A percentile compares a stretch with the other conserved stretches of the same genome.
These are phyloP conservation scores for Citrullus colocynthis DNA, from an alignment of 306 rosid species.

Conservation along the genomic window DNA sequence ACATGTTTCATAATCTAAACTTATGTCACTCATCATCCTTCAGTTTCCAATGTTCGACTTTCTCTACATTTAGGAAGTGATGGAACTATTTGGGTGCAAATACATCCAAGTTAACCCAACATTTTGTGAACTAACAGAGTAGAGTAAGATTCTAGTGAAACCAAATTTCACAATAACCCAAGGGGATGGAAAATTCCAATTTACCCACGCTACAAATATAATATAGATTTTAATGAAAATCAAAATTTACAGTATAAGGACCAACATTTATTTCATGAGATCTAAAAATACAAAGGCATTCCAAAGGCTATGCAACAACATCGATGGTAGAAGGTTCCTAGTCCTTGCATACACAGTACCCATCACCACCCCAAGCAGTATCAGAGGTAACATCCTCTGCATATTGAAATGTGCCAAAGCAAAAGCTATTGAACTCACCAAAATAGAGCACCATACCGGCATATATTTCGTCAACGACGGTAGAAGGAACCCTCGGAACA, in stretches of 20 bases:
- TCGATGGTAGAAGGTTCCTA: constrained; percentile 77
- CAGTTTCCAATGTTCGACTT: background rate
- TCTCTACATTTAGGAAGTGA: background rate
- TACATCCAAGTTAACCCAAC: background rate
- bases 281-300: constrained; percentile 82
- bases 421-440: constrained; percentile 81
- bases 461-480: constrained; percentile 89
- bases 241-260: constrained; percentile 1
- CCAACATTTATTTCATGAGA: constrained; percentile 42
- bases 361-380: constrained; percentile 89
- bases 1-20: background rate
- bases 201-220: background rate
- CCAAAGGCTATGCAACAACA: constrained; percentile 98
- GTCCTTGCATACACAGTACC: constrained; percentile 77
- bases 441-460: constrained; percentile 87
- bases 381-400: constrained; percentile 88
- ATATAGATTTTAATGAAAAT: background rate
- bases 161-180: background rate
- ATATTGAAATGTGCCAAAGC: constrained; percentile 90
- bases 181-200: background rate
- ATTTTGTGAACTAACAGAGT: background rate
- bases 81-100: background rate
- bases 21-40: background rate
- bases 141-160: background rate
- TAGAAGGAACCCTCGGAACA: constrained; percentile 85